Percentiles rank a stretch among this genome's conserved stretches.
Conservation (phyloP, 2,329 filamentous ascomycete genomes). For the Dactylellina haptotyla region DNA sequence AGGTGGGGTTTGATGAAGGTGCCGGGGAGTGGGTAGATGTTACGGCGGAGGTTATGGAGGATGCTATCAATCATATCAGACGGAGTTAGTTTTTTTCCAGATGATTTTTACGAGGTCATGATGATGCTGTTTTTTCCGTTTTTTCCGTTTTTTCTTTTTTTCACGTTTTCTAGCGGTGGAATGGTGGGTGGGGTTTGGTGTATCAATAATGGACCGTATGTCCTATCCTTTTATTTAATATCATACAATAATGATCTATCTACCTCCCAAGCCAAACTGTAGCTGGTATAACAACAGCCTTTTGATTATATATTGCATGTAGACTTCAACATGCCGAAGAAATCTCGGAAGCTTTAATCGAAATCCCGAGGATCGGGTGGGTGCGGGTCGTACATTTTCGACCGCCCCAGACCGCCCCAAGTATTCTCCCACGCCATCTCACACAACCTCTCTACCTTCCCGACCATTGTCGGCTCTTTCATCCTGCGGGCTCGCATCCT, state of each 20-base stretch:
- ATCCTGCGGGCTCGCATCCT: too few species aligned
- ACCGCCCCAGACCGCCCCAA: background rate
- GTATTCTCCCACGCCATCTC: constrained; percentile 6
- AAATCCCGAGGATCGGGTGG: background rate
- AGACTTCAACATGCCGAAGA: too few species aligned
- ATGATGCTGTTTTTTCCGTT: background rate
- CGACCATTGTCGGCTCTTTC: background rate
- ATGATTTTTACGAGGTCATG: background rate
- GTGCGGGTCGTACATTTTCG: background rate
- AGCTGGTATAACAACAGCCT: background rate
- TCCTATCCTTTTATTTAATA: too few species aligned
- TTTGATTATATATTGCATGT: too few species aligned
- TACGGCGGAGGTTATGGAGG: constrained; percentile 16
- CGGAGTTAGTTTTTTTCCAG: background rate
- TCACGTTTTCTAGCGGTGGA: too few species aligned
- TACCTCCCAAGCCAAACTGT: background rate
- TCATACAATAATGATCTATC: background rate
- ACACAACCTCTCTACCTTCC: background rate
- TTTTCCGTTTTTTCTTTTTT: too few species aligned
- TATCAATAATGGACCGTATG: too few species aligned
- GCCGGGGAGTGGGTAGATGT: constrained; percentile 33
- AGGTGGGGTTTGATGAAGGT: constrained; percentile 2
- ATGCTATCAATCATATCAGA: background rate
- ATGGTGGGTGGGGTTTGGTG: too few species aligned
- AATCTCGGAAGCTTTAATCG: too few species aligned